Conservation (phyloP, 495 filamentous ascomycete species). For the Podospora bellae-mahoneyi region DNA sequence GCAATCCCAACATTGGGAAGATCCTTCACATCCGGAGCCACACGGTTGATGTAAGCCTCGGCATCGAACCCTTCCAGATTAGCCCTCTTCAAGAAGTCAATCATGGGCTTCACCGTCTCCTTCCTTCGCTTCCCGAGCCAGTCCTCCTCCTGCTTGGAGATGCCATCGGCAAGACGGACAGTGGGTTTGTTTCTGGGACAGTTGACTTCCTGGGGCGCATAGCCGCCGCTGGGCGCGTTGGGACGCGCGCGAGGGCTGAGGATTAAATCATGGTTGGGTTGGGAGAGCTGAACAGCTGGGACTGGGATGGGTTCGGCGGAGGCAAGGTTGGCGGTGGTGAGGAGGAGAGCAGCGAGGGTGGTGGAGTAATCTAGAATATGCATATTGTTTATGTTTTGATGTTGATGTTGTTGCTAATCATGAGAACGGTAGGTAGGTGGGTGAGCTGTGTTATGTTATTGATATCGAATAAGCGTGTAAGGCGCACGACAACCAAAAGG, state of each 20-base stretch:
- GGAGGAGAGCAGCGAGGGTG: slow-evolving; percentile 11
- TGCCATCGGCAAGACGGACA: slow-evolving; percentile 48
- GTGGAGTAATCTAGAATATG: not conserved
- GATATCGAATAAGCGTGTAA: too few species aligned
- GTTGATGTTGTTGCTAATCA: not conserved
- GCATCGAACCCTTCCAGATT: slow-evolving; percentile 77
- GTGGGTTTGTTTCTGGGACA: slow-evolving; percentile 50
- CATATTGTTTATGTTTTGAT: not conserved
- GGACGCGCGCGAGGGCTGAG: slow-evolving; percentile 42
- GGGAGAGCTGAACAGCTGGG: not conserved
- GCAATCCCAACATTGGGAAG: slow-evolving; percentile 66
- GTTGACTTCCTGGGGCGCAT: slow-evolving; percentile 51
- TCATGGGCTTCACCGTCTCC: slow-evolving; percentile 64
- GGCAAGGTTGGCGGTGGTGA: slow-evolving; percentile 10
- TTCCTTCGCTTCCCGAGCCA: slow-evolving; percentile 58
- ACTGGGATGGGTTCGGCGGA: slow-evolving; percentile 24
- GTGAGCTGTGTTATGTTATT: too few species aligned
- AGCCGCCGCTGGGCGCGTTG: slow-evolving; percentile 54
- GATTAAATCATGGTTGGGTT: slow-evolving; percentile 6
- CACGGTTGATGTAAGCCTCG: slow-evolving; percentile 58
- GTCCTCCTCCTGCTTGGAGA: slow-evolving; percentile 64
- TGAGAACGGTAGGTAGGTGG: not conserved
- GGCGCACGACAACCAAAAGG: too few species aligned
- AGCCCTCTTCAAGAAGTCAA: slow-evolving; percentile 65
- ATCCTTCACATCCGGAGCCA: slow-evolving; percentile 52